Base-by-base conservation (phyloP, 306 rosid genomes). In the Begonia peltatifolia region DNA sequence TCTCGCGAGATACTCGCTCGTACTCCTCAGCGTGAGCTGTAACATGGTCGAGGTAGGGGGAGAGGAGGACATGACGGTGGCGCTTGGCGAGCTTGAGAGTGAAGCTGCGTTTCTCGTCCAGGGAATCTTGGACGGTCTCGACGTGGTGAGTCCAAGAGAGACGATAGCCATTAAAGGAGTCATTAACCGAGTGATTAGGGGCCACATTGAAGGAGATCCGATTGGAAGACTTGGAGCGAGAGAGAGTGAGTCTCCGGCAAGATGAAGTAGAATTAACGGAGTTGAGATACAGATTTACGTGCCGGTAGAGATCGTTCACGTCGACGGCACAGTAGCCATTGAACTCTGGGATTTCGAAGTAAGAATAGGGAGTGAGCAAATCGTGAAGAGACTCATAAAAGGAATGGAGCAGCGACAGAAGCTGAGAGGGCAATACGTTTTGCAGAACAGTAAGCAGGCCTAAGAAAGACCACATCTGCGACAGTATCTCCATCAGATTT, bases 291-390 rank as follows among this genome's bases (percentile, higher is more conserved):
- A 87, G 84, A 47, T 77, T 80, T 18, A 79, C 83, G 30, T 87
- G 84, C 60, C 87, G 90, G 83, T 87, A 87, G 59, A 87, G 83
- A 12, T 87, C 90, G 68, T 87, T 83, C 56, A 70, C 71, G 65
- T 87, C 94, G 18, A 87, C 90, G 36, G 84, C 87, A 56, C 90
- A 83, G 64, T 87, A 87, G 62, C 90, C 94, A 62, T 87, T 83
- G 76, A 87, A 87, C 59, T 87, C 94, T 0, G 96, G 94, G 53
- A 87, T 73, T 55, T 87, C 90, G 56, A 78, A 68, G 55, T 87
- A 83, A 5, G 96, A 73, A 56, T 73, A 79, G 1, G 96, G 96
- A 44, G 84, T 76, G 42, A 87, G 70, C 5, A 83, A 56, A 68
- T 83, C 96, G 41, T 81, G 94, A 7, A 81, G 71, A 9, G 90